Conservation (phyloP, 192 early-diverging fungal genomes). For the Entomortierella parvispora region DNA sequence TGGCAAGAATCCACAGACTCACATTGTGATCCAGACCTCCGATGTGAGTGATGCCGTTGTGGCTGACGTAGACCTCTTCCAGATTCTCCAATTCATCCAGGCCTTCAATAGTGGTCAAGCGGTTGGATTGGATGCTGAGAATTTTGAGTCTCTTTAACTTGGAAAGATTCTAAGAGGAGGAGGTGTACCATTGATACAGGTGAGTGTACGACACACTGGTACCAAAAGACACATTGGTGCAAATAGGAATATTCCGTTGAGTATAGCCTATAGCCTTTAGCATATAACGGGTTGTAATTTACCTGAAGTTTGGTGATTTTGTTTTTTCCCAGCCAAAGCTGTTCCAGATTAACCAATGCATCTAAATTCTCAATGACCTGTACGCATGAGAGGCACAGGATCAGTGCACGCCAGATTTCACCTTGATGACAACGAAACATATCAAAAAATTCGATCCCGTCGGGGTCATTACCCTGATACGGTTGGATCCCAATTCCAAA, state of each 20-base stretch:
- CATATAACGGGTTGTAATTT: too few relatives aligned
- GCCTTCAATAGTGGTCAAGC: slow-evolving; percentile 80
- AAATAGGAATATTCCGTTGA: too few relatives aligned
- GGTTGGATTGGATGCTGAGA: slow-evolving; percentile 89
- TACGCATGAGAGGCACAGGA: not conserved
- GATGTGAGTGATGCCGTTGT: slow-evolving; percentile 87
- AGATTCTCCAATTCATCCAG: slow-evolving; percentile 72
- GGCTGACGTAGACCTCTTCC: slow-evolving; percentile 92
- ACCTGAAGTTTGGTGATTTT: slow-evolving; percentile 89
- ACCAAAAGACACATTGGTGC: too few relatives aligned
- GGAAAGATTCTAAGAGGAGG: slow-evolving; percentile 62
- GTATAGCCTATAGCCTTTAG: too few relatives aligned
- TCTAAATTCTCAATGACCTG: slow-evolving; percentile 87
- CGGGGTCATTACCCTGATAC: slow-evolving; percentile 74
- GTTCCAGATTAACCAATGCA: slow-evolving; percentile 78
- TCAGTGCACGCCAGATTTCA: not conserved
- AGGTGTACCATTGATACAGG: not conserved
- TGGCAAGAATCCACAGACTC: not conserved
- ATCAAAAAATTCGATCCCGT: not conserved
- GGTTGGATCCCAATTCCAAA: slow-evolving; percentile 95
- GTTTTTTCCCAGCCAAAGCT: slow-evolving; percentile 98
- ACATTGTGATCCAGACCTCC: slow-evolving; percentile 84
- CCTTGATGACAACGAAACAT: not conserved
- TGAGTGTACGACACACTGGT: not conserved
- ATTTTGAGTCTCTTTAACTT: slow-evolving; percentile 71